phyloP scores from a whole-genome alignment of 1,284 basidiomycete species.

The Omphalotus olearius region DNA sequence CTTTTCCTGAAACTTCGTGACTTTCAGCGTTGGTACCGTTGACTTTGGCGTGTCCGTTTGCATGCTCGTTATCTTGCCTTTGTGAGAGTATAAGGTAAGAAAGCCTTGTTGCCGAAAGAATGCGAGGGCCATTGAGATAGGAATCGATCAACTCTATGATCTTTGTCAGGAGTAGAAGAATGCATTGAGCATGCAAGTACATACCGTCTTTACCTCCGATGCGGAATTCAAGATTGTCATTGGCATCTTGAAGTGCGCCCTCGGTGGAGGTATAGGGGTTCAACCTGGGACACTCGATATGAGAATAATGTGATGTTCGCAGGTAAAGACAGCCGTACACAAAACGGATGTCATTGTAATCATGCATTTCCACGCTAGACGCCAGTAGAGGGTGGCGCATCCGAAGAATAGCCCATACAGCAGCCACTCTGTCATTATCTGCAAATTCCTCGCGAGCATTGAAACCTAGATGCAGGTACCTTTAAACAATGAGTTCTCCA shows the following conservation, averaged over 20 bases:
- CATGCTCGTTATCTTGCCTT: constrained; percentile 7
- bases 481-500: constrained; percentile 19
- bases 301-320: not conserved
- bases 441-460: constrained; percentile 41
- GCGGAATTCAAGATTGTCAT: constrained; percentile 46
- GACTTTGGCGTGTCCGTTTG: not conserved
- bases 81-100: constrained; percentile 66
- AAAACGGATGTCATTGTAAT: constrained; percentile 64
- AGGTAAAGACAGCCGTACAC: constrained; percentile 37
- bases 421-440: constrained; percentile 40
- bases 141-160: constrained; percentile 53
- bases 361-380: constrained; percentile 52
- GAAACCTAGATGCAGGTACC: constrained; percentile 71
- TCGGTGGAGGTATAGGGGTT: constrained; percentile 37
- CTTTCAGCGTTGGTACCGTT: not conserved
- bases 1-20: constrained; percentile 1
- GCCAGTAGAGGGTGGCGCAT: constrained; percentile 66
- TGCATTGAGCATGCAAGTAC: constrained; percentile 10
- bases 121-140: constrained; percentile 73
- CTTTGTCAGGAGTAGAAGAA: not conserved
- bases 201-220: constrained; percentile 50
- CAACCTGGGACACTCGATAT: constrained; percentile 37
- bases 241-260: constrained; percentile 46
- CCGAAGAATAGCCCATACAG: constrained; percentile 68
- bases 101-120: constrained; percentile 63